phyloP scores from a whole-genome alignment of 2,329 filamentous ascomycete species.

The Onygena corvina region DNA sequence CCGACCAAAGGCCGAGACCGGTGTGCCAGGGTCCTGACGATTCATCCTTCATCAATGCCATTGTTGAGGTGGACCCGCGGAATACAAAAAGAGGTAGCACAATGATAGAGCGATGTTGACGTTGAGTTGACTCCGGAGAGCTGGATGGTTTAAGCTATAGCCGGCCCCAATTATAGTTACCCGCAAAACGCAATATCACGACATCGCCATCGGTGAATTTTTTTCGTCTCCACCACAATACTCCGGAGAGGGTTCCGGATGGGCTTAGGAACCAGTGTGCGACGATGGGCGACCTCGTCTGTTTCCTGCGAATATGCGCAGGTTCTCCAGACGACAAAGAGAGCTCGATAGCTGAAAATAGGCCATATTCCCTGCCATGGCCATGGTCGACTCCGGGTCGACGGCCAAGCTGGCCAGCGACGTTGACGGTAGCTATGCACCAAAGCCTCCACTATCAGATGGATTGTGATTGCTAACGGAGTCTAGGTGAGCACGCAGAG shows the following conservation, averaged over 20 bases:
- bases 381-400: background rate
- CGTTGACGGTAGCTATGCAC: background rate
- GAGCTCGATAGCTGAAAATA: background rate
- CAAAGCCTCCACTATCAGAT: too few relatives aligned
- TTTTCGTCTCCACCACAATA: too few relatives aligned
- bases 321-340: background rate
- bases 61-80: background rate
- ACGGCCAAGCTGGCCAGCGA: slow-evolving; percentile 2
- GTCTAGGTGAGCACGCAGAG: background rate
- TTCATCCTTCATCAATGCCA: background rate
- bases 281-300: too few relatives aligned
- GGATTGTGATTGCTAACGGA: too few relatives aligned
- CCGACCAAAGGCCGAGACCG: background rate
- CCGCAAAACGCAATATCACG: background rate
- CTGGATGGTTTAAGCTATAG: too few relatives aligned
- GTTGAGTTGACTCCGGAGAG: background rate
- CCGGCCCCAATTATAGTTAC: too few relatives aligned
- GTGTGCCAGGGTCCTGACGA: background rate
- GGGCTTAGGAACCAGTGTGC: too few relatives aligned
- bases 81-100: too few relatives aligned
- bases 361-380: too few relatives aligned
- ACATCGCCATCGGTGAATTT: background rate
- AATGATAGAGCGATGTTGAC: too few relatives aligned
- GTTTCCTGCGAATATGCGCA: too few relatives aligned
- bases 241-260: too few relatives aligned